Evolutionary conservation across 176 grass and related monocot species (phyloP), one percentile per base, ranked within the genome.

Genomic region (Dactylis glomerata): DNA sequence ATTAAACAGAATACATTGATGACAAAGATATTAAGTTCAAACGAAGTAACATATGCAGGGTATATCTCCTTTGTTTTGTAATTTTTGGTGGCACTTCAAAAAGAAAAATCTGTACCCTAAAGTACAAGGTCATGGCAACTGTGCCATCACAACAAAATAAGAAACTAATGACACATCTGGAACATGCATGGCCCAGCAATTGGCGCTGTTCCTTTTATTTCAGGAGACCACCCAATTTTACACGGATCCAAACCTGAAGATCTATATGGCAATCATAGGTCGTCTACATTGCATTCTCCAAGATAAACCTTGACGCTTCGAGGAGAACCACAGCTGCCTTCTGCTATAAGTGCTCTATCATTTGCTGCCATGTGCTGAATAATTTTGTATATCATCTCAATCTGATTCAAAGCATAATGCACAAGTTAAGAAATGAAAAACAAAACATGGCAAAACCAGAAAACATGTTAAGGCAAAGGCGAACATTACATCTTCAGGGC

Each of bases 331-430:
- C 97, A 96, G 79, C 84, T 92, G 84, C 97, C 97, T 90, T 99
- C 97, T 38, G 92, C 97, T 57, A 99, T 92, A 64, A 99, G 40
- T n/a, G 93, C 97, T 92, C 97, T 99, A 66, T 96, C 93, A 74
- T 99, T 99, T 50, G 97, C 92, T 38, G 97, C 88, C 97, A 99
- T 94, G 76, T 96, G 97, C 66, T 92, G 91, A n/a, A 99, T 86
- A 84, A 99, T 96, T 86, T 99, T 96, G 84, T 99, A 94, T 64
- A 99, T 99, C 97, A 94, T 99, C 88, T 99, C 97, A 24, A 99
- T 94, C 97, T 99, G 79, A 65, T 78, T 27, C 68, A 58, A 69
- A 44, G 9, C 19, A 30, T 52, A 27, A 19, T 2, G 8, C 17
- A 81, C 0, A 19, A 71, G 62, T 73, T 80, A 80, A 68, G 37